Evolutionary conservation across 2,329 filamentous ascomycete species (phyloP).

Genomic region (Penicillium sumatraense): DNA sequence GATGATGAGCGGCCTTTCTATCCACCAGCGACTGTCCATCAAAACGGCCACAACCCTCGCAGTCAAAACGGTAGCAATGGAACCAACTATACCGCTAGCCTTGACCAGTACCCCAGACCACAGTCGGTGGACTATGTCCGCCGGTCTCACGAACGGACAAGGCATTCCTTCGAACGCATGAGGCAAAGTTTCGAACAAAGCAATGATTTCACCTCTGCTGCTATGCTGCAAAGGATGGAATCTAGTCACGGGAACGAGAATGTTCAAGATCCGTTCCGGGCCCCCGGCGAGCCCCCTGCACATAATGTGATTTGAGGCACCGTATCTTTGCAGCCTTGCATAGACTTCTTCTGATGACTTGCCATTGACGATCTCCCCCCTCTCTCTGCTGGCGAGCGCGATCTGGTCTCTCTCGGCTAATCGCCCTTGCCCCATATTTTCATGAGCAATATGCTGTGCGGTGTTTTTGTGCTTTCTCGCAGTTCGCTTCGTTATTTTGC

Average conservation of each 20-base stretch:
- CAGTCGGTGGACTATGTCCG: constrained; percentile 62
- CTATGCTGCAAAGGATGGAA: constrained; percentile 81
- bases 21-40: constrained; percentile 81
- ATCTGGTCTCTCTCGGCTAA: constrained; percentile 27
- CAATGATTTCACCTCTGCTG: constrained; percentile 89
- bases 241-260: constrained; percentile 56
- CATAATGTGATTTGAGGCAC: constrained; percentile 36
- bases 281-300: constrained; percentile 36
- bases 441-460: constrained; percentile 28
- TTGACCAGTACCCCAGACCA: constrained; percentile 57
- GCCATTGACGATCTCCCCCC: constrained; percentile 33
- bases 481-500: constrained; percentile 23
- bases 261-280: constrained; percentile 39
- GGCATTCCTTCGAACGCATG: constrained; percentile 84
- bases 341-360: constrained; percentile 34
- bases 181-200: constrained; percentile 84
- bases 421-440: constrained; percentile 17
- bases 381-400: constrained; percentile 34
- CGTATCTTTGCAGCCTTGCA: constrained; percentile 24
- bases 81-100: constrained; percentile 76
- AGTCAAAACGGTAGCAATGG: constrained; percentile 94
- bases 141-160: constrained; percentile 83
- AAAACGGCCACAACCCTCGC: constrained; percentile 77
- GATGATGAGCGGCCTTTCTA: constrained; percentile 94
- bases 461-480: constrained; percentile 10